phyloP scores from a whole-genome alignment of 176 grass and related monocot genomes.

The Ananas comosus region DNA sequence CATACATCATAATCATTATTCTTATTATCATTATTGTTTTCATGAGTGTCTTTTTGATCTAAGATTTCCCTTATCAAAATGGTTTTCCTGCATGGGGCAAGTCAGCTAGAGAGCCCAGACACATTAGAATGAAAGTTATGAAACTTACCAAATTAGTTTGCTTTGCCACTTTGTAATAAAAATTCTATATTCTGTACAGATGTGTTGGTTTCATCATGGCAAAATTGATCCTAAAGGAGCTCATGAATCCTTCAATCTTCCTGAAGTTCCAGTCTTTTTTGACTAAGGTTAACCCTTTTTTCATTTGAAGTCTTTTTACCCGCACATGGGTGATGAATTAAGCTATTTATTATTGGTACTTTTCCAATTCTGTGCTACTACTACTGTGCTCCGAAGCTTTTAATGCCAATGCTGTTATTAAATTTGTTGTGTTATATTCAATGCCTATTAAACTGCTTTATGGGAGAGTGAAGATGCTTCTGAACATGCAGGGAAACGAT shows the following conservation, averaged over 20 bases:
- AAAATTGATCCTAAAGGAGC: slow-evolving; percentile 78
- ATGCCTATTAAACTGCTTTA: neutral
- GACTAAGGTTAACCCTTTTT: slow-evolving; percentile 54
- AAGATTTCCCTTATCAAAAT: too few species aligned
- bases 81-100: too few species aligned
- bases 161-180: slow-evolving; percentile 6
- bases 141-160: neutral
- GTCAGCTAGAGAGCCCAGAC: neutral
- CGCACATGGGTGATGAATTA: neutral
- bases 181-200: slow-evolving; percentile 34
- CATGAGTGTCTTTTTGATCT: too few species aligned
- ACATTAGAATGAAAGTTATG: neutral
- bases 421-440: neutral
- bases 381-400: too few species aligned
- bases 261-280: slow-evolving; percentile 86
- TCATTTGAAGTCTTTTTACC: neutral
- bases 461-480: neutral
- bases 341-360: too few species aligned
- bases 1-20: too few species aligned
- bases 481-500: slow-evolving; percentile 62
- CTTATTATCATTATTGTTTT: too few species aligned
- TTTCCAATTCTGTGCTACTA: too few species aligned
- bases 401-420: neutral
- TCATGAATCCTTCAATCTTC: slow-evolving; percentile 78
- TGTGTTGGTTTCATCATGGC: slow-evolving; percentile 93